Evolutionary conservation across 164 flowering plant species (phyloP).

Genomic region (Vitis riparia): DNA sequence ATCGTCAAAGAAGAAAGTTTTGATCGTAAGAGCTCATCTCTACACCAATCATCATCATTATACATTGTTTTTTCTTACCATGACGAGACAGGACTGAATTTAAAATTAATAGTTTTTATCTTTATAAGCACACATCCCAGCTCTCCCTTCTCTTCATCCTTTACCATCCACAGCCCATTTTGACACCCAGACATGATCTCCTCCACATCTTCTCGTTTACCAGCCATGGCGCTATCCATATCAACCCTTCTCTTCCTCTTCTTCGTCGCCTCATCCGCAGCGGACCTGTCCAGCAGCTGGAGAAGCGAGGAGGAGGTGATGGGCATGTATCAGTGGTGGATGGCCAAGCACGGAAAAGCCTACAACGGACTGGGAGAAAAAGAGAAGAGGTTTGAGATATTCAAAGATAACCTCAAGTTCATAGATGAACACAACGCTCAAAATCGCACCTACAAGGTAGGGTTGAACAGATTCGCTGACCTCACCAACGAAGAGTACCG

Average conservation of each 20-base stretch:
- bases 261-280: background rate
- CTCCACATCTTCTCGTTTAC: no score
- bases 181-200: no score
- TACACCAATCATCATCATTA: no score
- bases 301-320: conserved; percentile 46
- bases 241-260: background rate
- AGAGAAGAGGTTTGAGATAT: conserved; percentile 56
- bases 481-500: conserved; percentile 79
- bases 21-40: no score
- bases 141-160: no score
- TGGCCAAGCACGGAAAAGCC: conserved; percentile 47
- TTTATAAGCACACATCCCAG: no score
- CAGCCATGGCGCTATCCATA: no score
- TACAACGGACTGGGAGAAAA: conserved; percentile 61
- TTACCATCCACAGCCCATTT: no score
- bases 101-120: no score
- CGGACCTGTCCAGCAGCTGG: background rate
- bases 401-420: conserved; percentile 67
- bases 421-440: conserved; percentile 68
- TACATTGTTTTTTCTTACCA: no score
- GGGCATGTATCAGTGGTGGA: conserved; percentile 55
- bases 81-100: no score
- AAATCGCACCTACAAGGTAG: conserved; percentile 51
- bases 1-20: no score
- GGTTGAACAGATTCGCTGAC: conserved; percentile 78